Base-by-base conservation (phyloP, 2,329 filamentous ascomycete species). In the Monilinia aucupariae region DNA sequence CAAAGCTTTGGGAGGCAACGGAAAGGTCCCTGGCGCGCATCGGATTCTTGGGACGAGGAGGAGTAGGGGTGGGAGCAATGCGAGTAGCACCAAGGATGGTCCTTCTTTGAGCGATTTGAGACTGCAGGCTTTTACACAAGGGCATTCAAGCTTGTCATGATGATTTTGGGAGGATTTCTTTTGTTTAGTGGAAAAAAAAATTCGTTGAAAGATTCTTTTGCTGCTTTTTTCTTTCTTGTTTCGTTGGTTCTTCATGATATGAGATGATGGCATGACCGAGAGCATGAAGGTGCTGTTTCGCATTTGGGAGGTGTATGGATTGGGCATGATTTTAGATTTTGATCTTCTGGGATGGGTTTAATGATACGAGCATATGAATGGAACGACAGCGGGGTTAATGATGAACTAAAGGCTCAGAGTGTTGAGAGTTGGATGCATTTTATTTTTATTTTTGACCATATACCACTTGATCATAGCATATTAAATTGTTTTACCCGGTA, bases 41-140 rank as follows among this genome's bases (percentile, higher is more conserved):
- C 48, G 54, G 32, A 64, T 52, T 41, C 48, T 62, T 61, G 63
- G 55, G 43, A 39, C 54, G 20, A 62, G 54, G 55, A 64, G 61
- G 45, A 59, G 55, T 61, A 64, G 64, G 51, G 64, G 60, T 20
- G 62, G 65, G 17, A 67, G 65, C 45, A 66, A 66, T 56, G 64
- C 64, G 13, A 63, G 61, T 52, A 64, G 64, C 51, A 63, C 65
- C 30, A 65, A 62, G 54, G 65, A 67, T 9, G 52, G 43, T 34
- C 60, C 25, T 41, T 45, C 27, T n/a, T 62, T 49, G 22, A 58
- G 52, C 8, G 60, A 25, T 47, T 50, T 62, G 34, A 58, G 41
- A 20, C 37, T 58, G 8, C 54, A 58, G 43, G 54, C 54, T 34
- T 58, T 58, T 10, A 58, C 54, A 32, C 54, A 58, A 34, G 54